These are phyloP conservation scores for Microsporum audouinii DNA, from an alignment of 2,329 filamentous ascomycete species.

Conservation along the genomic window DNA sequence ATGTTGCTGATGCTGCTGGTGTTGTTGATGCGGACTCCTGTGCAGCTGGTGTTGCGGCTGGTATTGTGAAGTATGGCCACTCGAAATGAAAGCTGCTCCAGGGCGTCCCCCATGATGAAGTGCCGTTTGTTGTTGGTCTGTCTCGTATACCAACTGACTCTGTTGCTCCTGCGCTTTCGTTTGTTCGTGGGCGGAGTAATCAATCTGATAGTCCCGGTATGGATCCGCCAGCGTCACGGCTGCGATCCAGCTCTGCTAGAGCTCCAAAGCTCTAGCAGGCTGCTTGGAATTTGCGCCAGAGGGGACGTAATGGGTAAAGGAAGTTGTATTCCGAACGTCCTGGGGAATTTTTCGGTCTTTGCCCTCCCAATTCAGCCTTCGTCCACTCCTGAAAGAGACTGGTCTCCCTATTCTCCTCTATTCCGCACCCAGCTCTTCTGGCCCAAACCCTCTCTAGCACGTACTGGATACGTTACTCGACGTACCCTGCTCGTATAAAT, in stretches of 20 bases:
- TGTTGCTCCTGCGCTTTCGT: conserved; percentile 55
- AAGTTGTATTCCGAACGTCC: neutral
- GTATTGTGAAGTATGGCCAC: conserved; percentile 22
- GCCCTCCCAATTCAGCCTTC: neutral
- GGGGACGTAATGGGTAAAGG: neutral
- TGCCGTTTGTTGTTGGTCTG: conserved; percentile 29
- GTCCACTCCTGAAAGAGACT: neutral
- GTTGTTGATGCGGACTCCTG: conserved; percentile 24
- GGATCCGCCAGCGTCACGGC: conserved; percentile 62
- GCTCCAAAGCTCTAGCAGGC: conserved; percentile 58
- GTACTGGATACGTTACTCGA: neutral
- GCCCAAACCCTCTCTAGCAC: neutral
- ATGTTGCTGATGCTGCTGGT: conserved; percentile 29
- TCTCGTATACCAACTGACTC: conserved; percentile 52
- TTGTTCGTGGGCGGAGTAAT: conserved; percentile 58
- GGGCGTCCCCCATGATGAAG: conserved; percentile 26
- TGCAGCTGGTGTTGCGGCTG: conserved; percentile 24
- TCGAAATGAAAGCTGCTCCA: conserved; percentile 25
- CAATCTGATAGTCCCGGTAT: conserved; percentile 67
- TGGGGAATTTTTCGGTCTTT: neutral
- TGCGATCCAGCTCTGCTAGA: conserved; percentile 65
- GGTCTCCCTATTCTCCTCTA: neutral
- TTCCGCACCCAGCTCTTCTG: neutral
- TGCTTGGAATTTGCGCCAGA: conserved; percentile 15
- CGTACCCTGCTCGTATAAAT: conserved; percentile 1